phyloP scores from a whole-genome alignment of 306 rosid genomes.

The Gynostemma pentaphyllum region DNA sequence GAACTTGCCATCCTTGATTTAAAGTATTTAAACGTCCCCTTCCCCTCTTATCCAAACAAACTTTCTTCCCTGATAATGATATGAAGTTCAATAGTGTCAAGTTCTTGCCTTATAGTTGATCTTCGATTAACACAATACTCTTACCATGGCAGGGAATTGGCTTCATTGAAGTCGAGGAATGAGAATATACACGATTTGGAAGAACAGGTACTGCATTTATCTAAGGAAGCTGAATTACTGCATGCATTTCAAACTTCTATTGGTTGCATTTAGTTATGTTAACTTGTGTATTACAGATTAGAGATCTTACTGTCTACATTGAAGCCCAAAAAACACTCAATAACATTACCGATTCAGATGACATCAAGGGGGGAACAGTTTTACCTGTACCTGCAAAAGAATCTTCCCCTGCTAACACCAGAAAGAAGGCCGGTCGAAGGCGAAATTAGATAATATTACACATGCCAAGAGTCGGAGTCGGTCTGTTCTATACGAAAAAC shows the following conservation, averaged over 20 bases:
- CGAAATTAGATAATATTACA: conserved; percentile 32
- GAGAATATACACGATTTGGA: conserved; percentile 62
- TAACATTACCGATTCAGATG: conserved; percentile 52
- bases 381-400: conserved; percentile 60
- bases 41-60: too few relatives aligned
- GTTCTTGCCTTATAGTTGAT: conserved; percentile 2
- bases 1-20: neutral
- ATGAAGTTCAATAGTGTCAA: neutral
- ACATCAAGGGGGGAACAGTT: conserved; percentile 69
- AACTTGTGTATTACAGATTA: conserved; percentile 37
- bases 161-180: conserved; percentile 28
- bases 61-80: neutral
- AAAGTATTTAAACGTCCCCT: neutral
- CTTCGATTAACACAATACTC: neutral
- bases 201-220: conserved; percentile 62
- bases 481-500: too few relatives aligned
- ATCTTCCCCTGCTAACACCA: conserved; percentile 39
- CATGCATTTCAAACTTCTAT: neutral
- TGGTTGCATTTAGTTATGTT: neutral
- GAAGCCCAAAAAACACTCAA: conserved; percentile 68
- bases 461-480: neutral
- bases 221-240: neutral
- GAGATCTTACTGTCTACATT: conserved; percentile 65
- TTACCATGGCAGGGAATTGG: conserved; percentile 44
- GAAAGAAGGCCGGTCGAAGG: conserved; percentile 58